A percentile compares a stretch with the other conserved stretches of the same genome.
phyloP scores from a whole-genome alignment of 2,329 filamentous ascomycete genomes.

The Colletotrichum magnum region DNA sequence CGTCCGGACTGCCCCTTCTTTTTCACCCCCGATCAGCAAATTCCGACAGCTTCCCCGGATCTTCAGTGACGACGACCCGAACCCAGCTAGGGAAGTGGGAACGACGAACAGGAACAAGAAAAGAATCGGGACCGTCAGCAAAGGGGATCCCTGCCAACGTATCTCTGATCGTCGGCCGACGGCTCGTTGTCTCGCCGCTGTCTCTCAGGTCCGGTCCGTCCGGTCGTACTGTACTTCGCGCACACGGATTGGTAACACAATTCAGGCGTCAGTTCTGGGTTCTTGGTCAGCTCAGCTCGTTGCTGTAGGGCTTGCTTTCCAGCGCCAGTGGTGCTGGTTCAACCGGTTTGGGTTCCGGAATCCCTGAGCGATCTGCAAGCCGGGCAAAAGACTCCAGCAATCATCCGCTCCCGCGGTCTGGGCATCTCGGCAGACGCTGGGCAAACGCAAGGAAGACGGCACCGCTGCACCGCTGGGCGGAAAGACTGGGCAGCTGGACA shows the following conservation, averaged over 20 bases:
- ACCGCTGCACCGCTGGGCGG: background rate
- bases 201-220: background rate
- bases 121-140: slow-evolving; percentile 18
- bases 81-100: slow-evolving; percentile 1
- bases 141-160: slow-evolving; percentile 33
- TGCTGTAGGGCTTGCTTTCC: slow-evolving; percentile 5
- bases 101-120: slow-evolving; percentile 25
- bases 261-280: background rate
- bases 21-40: slow-evolving; percentile 1
- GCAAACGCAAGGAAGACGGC: background rate
- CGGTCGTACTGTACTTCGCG: too few relatives aligned
- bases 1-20: background rate
- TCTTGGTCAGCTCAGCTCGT: background rate
- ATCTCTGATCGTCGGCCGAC: slow-evolving; percentile 22
- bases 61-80: slow-evolving; percentile 25
- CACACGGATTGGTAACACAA: background rate
- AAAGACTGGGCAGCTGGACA: background rate
- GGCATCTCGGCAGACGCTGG: slow-evolving; percentile 26
- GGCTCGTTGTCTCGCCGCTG: background rate
- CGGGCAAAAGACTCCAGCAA: slow-evolving; percentile 24
- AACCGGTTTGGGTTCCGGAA: background rate
- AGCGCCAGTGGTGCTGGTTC: slow-evolving; percentile 9
- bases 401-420: slow-evolving; percentile 24
- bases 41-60: slow-evolving; percentile 36
- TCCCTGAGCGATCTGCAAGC: slow-evolving; percentile 21